Percentiles rank a stretch among this genome's conserved stretches.
Evolutionary conservation across 306 rosid species (phyloP).

Genomic region (Quercus rubra): DNA sequence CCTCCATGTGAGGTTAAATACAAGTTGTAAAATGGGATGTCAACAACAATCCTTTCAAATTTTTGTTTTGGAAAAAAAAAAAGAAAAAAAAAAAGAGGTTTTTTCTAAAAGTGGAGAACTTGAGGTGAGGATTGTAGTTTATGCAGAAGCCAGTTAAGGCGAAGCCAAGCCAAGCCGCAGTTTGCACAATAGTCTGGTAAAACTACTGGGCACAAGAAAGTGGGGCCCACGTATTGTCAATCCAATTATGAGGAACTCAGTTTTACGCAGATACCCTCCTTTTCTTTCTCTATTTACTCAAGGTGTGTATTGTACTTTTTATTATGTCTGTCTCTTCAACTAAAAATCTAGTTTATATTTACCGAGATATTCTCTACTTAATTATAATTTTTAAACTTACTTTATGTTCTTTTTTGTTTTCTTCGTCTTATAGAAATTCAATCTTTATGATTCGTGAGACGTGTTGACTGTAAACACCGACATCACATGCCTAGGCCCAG

Average conservation of each 20-base stretch:
- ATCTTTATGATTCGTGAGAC: neutral
- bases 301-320: too few relatives aligned
- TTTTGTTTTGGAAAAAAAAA: too few relatives aligned
- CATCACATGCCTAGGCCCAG: neutral
- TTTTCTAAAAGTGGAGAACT: neutral
- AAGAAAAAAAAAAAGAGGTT: too few relatives aligned
- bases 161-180: neutral
- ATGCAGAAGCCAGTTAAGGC: neutral
- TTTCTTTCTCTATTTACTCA: neutral
- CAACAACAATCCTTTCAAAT: too few relatives aligned
- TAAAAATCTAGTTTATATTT: neutral
- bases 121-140: neutral
- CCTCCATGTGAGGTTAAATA: too few relatives aligned
- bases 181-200: neutral
- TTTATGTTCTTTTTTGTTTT: neutral
- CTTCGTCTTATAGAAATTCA: neutral
- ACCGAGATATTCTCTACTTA: constrained; percentile 2
- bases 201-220: neutral
- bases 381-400: neutral
- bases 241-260: neutral
- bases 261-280: neutral
- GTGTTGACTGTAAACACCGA: neutral
- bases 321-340: neutral
- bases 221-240: neutral
- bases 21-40: too few relatives aligned